Percentiles rank a stretch among this genome's conserved stretches.
These are phyloP conservation scores for Ilex aquifolium DNA, from an alignment of 257 asterid species.

Conservation along the genomic window DNA sequence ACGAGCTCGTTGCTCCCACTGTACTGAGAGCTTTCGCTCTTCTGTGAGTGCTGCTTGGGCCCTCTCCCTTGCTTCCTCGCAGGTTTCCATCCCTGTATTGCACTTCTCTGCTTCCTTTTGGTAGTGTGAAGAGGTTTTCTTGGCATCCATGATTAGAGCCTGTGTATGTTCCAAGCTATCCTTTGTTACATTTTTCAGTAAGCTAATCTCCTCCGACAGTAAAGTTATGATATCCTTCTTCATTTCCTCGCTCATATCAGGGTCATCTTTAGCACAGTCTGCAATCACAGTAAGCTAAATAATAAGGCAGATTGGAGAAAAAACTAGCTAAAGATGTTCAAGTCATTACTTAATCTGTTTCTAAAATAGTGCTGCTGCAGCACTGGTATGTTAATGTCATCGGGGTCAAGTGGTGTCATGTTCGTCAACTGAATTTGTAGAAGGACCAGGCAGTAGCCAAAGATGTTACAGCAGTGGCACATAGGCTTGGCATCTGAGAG, in stretches of 20 bases:
- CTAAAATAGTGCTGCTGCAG: no score
- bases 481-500: no score
- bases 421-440: no score
- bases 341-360: no score
- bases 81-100: slow-evolving; percentile 17
- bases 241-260: slow-evolving; percentile 31
- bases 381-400: no score
- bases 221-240: slow-evolving; percentile 20
- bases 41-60: slow-evolving; percentile 26
- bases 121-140: slow-evolving; percentile 23
- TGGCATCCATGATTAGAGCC: slow-evolving; percentile 18
- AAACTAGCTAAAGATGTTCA: no score
- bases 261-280: slow-evolving; percentile 27
- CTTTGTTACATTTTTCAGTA: slow-evolving; percentile 23
- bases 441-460: no score
- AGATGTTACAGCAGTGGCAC: no score
- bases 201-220: slow-evolving; percentile 30
- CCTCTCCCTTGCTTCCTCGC: slow-evolving; percentile 35
- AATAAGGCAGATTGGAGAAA: no score
- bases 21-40: slow-evolving; percentile 30
- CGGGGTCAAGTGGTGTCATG: no score
- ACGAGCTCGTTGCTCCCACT: slow-evolving; percentile 35
- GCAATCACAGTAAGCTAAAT: slow-evolving; percentile 4
- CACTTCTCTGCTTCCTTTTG: slow-evolving; percentile 34
- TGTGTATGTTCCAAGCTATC: slow-evolving; percentile 18